Conservation (phyloP, 2,329 filamentous ascomycete species). For the Sporothrix mexicana region DNA sequence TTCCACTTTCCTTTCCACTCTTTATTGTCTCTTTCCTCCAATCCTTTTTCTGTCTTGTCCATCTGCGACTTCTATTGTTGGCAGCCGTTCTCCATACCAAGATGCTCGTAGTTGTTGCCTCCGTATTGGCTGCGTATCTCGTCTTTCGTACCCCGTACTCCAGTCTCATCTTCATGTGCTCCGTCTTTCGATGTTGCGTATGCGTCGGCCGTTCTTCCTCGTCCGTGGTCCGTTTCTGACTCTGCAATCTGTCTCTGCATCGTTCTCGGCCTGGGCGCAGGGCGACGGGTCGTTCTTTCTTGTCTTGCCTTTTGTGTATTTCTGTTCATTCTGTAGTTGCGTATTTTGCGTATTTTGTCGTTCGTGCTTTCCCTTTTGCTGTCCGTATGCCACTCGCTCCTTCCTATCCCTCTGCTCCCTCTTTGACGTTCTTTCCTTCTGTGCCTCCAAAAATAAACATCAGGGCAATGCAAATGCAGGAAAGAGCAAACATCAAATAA, state of each 20-base stretch:
- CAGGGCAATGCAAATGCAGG: neutral
- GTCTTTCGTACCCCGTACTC: neutral
- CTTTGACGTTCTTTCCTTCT: neutral
- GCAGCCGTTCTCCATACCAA: neutral
- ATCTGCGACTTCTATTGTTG: neutral
- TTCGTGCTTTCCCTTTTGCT: too few relatives aligned
- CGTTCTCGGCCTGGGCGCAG: neutral
- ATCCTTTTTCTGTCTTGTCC: neutral
- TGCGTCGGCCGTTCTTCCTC: neutral
- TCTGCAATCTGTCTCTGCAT: neutral
- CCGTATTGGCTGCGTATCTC: neutral
- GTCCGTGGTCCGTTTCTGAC: neutral
- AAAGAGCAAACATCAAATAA: neutral
- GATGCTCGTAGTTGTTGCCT: neutral
- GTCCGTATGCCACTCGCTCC: too few relatives aligned
- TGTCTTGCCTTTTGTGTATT: neutral
- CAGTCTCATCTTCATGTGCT: neutral
- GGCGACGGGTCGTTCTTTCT: neutral
- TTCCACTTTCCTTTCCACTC: neutral
- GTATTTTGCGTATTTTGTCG: too few relatives aligned
- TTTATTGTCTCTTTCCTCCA: too few relatives aligned
- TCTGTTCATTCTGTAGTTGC: too few relatives aligned
- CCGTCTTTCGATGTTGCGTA: neutral
- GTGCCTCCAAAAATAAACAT: slow-evolving; percentile 16
- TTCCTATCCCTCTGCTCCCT: too few relatives aligned